phyloP scores from a whole-genome alignment of 805 yeast genomes.

The Candida verbasci region DNA sequence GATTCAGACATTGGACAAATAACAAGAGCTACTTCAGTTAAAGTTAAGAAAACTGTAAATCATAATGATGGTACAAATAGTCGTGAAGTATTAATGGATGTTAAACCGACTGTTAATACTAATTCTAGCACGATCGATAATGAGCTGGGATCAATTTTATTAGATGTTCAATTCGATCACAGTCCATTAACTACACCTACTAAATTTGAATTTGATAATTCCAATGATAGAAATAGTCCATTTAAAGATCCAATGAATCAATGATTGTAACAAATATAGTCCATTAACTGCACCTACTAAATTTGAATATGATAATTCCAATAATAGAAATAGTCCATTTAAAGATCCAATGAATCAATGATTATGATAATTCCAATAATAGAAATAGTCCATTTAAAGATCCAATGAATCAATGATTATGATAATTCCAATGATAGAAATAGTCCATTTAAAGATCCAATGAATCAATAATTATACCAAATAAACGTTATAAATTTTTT shows the following conservation, averaged over 20 bases:
- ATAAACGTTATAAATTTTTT: too few relatives aligned
- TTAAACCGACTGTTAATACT: background rate
- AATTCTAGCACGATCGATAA: background rate
- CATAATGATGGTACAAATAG: slow-evolving; percentile 1
- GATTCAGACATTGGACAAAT: slow-evolving; percentile 46
- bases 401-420: too few relatives aligned
- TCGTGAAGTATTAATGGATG: slow-evolving; percentile 14
- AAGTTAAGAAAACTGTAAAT: slow-evolving; percentile 16
- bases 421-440: slow-evolving; percentile 13
- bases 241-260: slow-evolving; percentile 22
- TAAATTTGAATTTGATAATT: slow-evolving; percentile 1
- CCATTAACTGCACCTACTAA: too few relatives aligned
- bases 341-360: too few relatives aligned
- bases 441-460: slow-evolving; percentile 32
- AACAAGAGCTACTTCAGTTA: slow-evolving; percentile 35
- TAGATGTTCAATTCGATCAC: slow-evolving; percentile 30
- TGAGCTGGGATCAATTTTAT: slow-evolving; percentile 21
- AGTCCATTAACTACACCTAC: slow-evolving; percentile 7
- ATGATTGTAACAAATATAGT: too few relatives aligned
- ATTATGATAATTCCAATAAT: slow-evolving; percentile 11
- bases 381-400: slow-evolving; percentile 29
- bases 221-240: slow-evolving; percentile 22
- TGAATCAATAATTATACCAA: too few relatives aligned
- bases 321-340: background rate
- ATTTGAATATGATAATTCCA: too few relatives aligned